Evolutionary conservation across 306 rosid species (phyloP), one percentile per base, ranked within the genome.

Genomic region (Dalbergia oliveri): DNA sequence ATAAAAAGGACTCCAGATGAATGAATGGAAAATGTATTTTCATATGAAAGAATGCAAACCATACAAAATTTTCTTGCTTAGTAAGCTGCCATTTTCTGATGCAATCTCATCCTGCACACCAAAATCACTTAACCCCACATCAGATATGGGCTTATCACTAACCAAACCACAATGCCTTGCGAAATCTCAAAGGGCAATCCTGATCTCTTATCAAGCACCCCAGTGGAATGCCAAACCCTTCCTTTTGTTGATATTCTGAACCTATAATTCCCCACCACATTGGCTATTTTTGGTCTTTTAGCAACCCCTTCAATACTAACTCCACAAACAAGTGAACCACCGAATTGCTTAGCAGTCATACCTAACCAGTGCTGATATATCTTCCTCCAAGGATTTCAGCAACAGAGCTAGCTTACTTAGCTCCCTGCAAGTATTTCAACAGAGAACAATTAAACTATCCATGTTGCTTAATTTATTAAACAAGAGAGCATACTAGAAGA

Each of bases 241-340:
- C 78, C 43, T 73, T 43, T 58, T 59, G 78, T 58, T 73, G 78
- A 13, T 59, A 15, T 34, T 58, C 14, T 73, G 43, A 41, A 73
- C 37, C 67, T 58, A 41, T 23, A 58, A 59, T 59, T 58, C 66
- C 45, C 57, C 8, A 44, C 43, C 57, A 19, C 58, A 73, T 43
- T 73, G 68, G 23, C 14, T 5, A 13, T 9, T 14, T 19, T 50
- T 50, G 57, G 15, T 73, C 58, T 73, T 43, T 41, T 41, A 14
- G 37, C 57, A 73, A 58, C 62, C 14, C 68, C 57, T 41, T 59
- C 68, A 73, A 58, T 19, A 47, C n/a, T 43, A 13, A 73, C 43
- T 59, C 78, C 78, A 41, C 57, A 21, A 13, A 26, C 39, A 41
- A 73, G 68, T 59, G 78, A 73, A 73, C 66, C 66, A 72, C 13